Evolutionary conservation across 495 filamentous ascomycete genomes (phyloP), one percentile per base, ranked within the genome.

Genomic region (Xylaria acuta): DNA sequence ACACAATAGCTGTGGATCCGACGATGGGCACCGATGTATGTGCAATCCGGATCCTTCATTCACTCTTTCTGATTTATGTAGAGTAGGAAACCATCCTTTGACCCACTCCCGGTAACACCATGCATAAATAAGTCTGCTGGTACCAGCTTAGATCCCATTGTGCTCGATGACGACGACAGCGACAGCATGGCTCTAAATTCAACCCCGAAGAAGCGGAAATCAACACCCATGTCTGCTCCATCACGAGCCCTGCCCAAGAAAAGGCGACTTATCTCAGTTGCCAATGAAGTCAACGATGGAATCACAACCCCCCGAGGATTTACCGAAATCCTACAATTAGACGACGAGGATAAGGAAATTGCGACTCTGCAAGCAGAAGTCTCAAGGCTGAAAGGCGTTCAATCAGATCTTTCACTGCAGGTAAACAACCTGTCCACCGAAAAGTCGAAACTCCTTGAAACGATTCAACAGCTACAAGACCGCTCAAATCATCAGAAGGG

Each of bases 101-200:
- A 34, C 25, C 7, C 4, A 11, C 25, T 34, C 16, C 14, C 27
- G 5, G 6, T 16, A 32, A 34, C 5, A 27, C 25, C 41, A 18
- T n/a, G 27, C 62, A 16, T 34, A 7, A 45, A 64, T 20, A 14
- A n/a, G 12, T 1, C 18, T 49, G 25, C 14, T 22, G 41, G 40
- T 12, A 56, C 34, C 11, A 30, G 14, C 8, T 34, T 12, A 2
- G 6, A 67, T 56, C 65, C 65, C 22, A 56, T 56, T 30, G 49
- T 56, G 14, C 49, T 56, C 5, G 49, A 67, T 14, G 47, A 67
- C 34, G 49, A 67, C 34, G 20, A 38, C 64, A 67, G 9, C 32
- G 12, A 67, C 8, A 53, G 45, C 14, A 51, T 67, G 45, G 60
- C 36, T 41, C 1, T 0, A 43, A 43, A 64, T 0, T n/a, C n/a